phyloP scores from a whole-genome alignment of 306 rosid species.

The Fragaria iinumae region DNA sequence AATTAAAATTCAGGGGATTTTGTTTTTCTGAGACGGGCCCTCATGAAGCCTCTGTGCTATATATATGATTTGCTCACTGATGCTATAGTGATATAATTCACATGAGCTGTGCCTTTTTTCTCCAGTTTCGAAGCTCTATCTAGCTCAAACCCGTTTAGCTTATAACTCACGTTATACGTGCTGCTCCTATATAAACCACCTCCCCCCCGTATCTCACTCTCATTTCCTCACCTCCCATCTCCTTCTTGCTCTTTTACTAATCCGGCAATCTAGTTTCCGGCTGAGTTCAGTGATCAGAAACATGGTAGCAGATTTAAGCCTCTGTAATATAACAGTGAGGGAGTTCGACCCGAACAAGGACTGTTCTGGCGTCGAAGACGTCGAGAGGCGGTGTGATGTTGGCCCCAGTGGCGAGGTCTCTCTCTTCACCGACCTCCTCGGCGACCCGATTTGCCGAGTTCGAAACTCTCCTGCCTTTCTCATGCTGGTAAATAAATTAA shows the following conservation, averaged over 20 bases:
- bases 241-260: not conserved
- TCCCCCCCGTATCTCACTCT: slow-evolving; percentile 1
- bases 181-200: slow-evolving; percentile 28
- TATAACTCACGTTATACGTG: slow-evolving; percentile 40
- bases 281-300: not conserved
- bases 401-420: slow-evolving; percentile 74
- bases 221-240: not conserved
- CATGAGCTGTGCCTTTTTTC: slow-evolving; percentile 8
- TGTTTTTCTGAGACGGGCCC: not conserved
- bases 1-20: not conserved
- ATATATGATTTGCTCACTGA: not conserved
- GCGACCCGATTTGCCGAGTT: slow-evolving; percentile 97
- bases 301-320: not conserved
- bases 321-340: slow-evolving; percentile 34
- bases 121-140: slow-evolving; percentile 24
- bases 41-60: not conserved
- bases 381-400: slow-evolving; percentile 77
- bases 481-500: slow-evolving; percentile 65
- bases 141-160: slow-evolving; percentile 25
- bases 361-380: slow-evolving; percentile 51
- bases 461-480: slow-evolving; percentile 89
- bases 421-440: slow-evolving; percentile 76
- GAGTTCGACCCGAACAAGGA: slow-evolving; percentile 52
- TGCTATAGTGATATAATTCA: not conserved
- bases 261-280: not conserved